phyloP scores from a whole-genome alignment of 2,329 filamentous ascomycete species.

The Beauveria asiatica region DNA sequence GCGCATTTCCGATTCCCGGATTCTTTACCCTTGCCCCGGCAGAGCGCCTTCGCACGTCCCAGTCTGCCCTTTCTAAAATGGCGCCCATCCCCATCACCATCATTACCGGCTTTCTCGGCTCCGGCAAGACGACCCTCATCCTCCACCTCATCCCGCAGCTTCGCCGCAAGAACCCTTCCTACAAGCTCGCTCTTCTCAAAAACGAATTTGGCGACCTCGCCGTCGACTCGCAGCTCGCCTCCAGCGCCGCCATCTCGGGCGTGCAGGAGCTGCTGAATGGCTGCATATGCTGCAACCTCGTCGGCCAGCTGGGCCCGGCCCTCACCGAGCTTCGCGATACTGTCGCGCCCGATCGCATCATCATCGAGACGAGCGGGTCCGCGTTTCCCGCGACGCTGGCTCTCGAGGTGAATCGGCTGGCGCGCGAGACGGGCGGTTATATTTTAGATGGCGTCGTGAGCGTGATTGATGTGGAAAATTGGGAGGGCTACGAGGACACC shows the following conservation, averaged over 20 bases:
- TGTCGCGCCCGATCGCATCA: constrained; percentile 67
- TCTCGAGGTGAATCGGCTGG: constrained; percentile 78
- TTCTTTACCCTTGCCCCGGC: not conserved
- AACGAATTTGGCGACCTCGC: constrained; percentile 97
- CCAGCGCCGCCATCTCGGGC: constrained; percentile 73
- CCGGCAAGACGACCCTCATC: constrained; percentile 92
- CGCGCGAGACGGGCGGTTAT: constrained; percentile 60
- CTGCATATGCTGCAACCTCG: constrained; percentile 98
- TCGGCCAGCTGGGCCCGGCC: constrained; percentile 78
- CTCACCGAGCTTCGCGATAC: constrained; percentile 60
- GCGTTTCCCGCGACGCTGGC: constrained; percentile 85
- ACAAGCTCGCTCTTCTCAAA: constrained; percentile 90
- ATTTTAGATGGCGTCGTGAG: constrained; percentile 79
- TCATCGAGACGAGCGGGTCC: constrained; percentile 86
- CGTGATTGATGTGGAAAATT: constrained; percentile 92
- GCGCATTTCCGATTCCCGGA: not conserved
- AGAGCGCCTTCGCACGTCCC: not conserved
- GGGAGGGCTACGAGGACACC: constrained; percentile 85
- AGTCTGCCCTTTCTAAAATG: constrained; percentile 32
- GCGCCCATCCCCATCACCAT: constrained; percentile 82
- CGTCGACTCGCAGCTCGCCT: constrained; percentile 84
- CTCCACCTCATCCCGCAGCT: constrained; percentile 91
- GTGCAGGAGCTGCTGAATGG: constrained; percentile 92
- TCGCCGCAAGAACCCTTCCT: constrained; percentile 56
- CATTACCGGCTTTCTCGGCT: constrained; percentile 90